Evolutionary conservation across 345 rosid species (phyloP), one percentile per base, ranked within the genome.

Genomic region (Triadica sebifera): DNA sequence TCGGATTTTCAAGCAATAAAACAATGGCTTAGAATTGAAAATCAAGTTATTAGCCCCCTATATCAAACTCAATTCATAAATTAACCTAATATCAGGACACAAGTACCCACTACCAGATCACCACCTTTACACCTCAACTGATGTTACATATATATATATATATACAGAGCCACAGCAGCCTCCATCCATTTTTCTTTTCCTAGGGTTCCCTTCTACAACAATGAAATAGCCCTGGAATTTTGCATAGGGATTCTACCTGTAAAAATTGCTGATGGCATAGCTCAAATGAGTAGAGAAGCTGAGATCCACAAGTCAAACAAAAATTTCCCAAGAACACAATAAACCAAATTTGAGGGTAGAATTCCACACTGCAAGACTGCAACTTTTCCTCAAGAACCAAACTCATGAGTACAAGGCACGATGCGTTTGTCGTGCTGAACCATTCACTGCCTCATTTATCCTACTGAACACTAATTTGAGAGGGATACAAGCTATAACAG

Each of bases 381-480:
- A 57, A 67, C 52, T 49, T 37, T 65, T 24, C 20, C 13, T 3
- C 12, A 29, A 8, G 34, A 45, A 24, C 17, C 20, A 39, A 38
- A 59, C 19, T 78, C 81, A 78, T 11, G 50, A 68, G 59, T 68
- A 59, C 20, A 68, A 25, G 47, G 76, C 45, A 8, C 77, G 74
- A 38, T 78, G 64, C 52, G 51, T 50, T 29, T 72, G 80, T 29
- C 76, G 37, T 43, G 81, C 81, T 10, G 74, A 90, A n/a, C 98
- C 91, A 71, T 88, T 96, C 86, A 93, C 77, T 25, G 93, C 95
- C 84, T 96, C 89, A 6, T 79, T 86, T 80, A 96, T 88, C 86
- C 99, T 83, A 81, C 97, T 93, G 84, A 93, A 93, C 22, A 91
- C 97, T 83, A 96, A 52, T 82, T 88, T 91, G 70, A 96, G 78